Base-by-base conservation (phyloP, 139 green algal species). In the Zygnema circumcarinatum region DNA sequence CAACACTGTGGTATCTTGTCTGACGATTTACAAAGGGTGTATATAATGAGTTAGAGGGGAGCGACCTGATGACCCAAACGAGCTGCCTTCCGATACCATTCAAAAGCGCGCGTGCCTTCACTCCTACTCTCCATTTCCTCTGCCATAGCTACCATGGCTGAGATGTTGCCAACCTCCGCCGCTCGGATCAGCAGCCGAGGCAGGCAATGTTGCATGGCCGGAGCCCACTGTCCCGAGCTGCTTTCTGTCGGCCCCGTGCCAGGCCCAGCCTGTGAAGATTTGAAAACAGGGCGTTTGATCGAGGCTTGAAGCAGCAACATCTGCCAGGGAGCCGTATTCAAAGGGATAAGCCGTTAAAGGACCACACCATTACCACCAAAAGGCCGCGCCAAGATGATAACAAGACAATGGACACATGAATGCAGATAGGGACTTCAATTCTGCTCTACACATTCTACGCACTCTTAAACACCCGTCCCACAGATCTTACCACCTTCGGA, bases 111-210 rank as follows among this genome's bases (percentile, higher is more conserved):
- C 29, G 38, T 22, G 22, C n/a, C 29, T 29, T 87, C n/a, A 1
- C 76, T 67, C 74, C 42, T 35, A 25, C 38, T 31, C n/a, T 89
- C 75, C 29, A 81, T 74, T 74, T 89, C 83, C 76, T 88, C 79
- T 11, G 76, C 83, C 22, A 88, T 31, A 79, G 85, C n/a, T 39
- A 88, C 83, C 38, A 88, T 89, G n/a, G 83, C 83, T 7, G 36
- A 29, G 29, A 88, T 25, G 83, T 89, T 88, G 11, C 75, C 83
- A 31, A 74, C 76, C 52, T 84, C 83, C 11, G 83, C 83, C 36
- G 83, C 83, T 52, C 75, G 83, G 25, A 87, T 22, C 35, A 88
- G 80, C 21, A 86, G n/a, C 38, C 41, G 67, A 11, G 80, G 80
- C 7, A 86, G 72, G 21, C 21, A 32, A 20, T 47, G 22, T 32